Percentiles rank a stretch among this genome's conserved stretches.
Conservation (phyloP, 1,284 basidiomycete species). For the Cryptococcus sp. region DNA sequence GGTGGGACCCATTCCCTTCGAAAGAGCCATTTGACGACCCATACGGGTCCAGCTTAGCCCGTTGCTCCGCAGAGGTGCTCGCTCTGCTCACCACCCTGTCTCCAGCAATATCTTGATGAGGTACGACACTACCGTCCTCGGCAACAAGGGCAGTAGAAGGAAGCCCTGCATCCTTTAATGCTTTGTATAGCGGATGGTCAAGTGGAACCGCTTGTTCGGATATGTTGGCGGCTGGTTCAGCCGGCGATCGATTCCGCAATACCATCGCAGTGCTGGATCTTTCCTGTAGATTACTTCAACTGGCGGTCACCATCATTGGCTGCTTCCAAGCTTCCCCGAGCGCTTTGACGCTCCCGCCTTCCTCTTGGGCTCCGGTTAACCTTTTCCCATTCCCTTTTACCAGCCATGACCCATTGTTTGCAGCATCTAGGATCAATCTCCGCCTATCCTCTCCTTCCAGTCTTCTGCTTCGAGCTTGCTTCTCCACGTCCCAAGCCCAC, state of each 20-base stretch:
- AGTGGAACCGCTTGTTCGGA: conserved; percentile 29
- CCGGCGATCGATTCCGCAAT: conserved; percentile 3
- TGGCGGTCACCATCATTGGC: conserved; percentile 11
- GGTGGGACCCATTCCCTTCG: conserved; percentile 56
- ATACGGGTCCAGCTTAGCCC: no score
- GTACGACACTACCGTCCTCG: conserved; percentile 39
- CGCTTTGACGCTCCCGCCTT: conserved; percentile 24
- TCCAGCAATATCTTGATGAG: conserved; percentile 30
- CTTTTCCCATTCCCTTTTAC: conserved; percentile 34
- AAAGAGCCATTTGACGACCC: conserved; percentile 51
- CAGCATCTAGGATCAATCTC: conserved; percentile 43
- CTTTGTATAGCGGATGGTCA: conserved; percentile 39
- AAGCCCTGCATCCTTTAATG: conserved; percentile 41
- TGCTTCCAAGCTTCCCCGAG: conserved; percentile 40
- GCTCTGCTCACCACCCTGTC: conserved; percentile 31
- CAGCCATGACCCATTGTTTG: conserved; percentile 32
- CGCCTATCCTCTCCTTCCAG: conserved; percentile 46
- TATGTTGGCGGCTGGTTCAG: neutral
- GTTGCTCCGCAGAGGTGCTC: no score
- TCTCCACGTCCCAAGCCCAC: conserved; percentile 91
- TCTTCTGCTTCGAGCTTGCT: conserved; percentile 57
- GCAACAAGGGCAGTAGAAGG: conserved; percentile 43
- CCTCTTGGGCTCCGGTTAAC: conserved; percentile 33
- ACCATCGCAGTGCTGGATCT: neutral
- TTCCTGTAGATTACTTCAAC: neutral